These are phyloP conservation scores for Mimosa pudica DNA, from an alignment of 306 rosid genomes.

Conservation along the genomic window DNA sequence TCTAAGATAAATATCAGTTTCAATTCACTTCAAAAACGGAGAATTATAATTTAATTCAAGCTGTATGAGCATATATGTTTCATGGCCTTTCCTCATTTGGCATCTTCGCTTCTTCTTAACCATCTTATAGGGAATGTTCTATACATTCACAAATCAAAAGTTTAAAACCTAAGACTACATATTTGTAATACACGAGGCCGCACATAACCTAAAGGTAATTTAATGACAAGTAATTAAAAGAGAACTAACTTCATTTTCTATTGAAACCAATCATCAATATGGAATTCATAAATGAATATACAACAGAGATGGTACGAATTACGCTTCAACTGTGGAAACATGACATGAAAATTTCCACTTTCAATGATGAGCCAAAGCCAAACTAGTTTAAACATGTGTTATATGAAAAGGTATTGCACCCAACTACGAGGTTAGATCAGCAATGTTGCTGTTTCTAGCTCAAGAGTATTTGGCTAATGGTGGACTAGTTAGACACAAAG, in stretches of 20 bases:
- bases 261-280: conserved; percentile 1
- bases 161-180: background rate
- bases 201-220: background rate
- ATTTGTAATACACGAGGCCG: too few relatives aligned
- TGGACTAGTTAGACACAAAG: too few relatives aligned
- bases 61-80: too few relatives aligned
- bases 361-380: conserved; percentile 30
- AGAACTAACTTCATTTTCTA: conserved; percentile 23
- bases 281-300: conserved; percentile 39
- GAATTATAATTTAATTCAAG: too few relatives aligned
- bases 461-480: too few relatives aligned
- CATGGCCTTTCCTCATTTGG: background rate
- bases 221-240: background rate
- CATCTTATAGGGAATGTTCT: background rate
- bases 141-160: too few relatives aligned
- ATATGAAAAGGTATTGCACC: background rate
- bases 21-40: too few relatives aligned
- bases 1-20: too few relatives aligned
- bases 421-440: conserved; percentile 21
- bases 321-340: conserved; percentile 25
- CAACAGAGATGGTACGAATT: conserved; percentile 7
- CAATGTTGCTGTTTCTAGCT: conserved; percentile 31
- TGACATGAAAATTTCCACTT: conserved; percentile 34
- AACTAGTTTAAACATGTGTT: conserved; percentile 20
- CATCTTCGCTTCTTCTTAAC: background rate